phyloP scores from a whole-genome alignment of 305 asterid genomes.

The Lippia alba region DNA sequence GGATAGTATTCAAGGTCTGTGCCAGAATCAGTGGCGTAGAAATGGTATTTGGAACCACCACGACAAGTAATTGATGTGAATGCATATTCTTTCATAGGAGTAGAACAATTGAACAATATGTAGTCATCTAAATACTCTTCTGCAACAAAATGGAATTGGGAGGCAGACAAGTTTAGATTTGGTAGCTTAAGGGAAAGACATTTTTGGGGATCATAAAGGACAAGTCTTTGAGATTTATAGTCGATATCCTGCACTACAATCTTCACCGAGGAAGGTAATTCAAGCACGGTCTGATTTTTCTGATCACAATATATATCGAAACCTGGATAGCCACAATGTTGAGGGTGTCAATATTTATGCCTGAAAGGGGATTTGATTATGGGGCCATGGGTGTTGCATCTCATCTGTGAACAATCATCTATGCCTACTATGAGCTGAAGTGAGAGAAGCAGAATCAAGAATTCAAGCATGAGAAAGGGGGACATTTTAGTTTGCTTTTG shows the following conservation, averaged over 20 bases:
- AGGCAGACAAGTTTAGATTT: slow-evolving; percentile 23
- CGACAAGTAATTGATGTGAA: background rate
- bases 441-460: background rate
- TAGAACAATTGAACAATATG: background rate
- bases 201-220: slow-evolving; percentile 20
- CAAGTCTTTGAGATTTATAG: slow-evolving; percentile 33
- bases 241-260: slow-evolving; percentile 29
- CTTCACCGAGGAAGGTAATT: slow-evolving; percentile 30
- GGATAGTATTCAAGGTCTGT: background rate
- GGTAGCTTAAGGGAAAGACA: slow-evolving; percentile 29
- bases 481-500: background rate
- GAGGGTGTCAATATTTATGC: slow-evolving; percentile 16
- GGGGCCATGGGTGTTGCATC: slow-evolving; percentile 38
- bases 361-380: slow-evolving; percentile 30
- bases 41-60: background rate
- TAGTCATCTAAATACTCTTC: background rate
- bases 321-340: slow-evolving; percentile 42
- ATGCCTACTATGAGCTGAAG: background rate
- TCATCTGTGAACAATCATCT: background rate
- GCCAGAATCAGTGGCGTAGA: background rate
- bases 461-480: background rate
- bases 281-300: slow-evolving; percentile 31
- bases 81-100: background rate
- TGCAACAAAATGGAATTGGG: slow-evolving; percentile 13
- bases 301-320: slow-evolving; percentile 42